Percentiles rank a stretch among this genome's conserved stretches.
Conservation (phyloP, 2,329 filamentous ascomycete genomes). For the Verticillium klebahnii region DNA sequence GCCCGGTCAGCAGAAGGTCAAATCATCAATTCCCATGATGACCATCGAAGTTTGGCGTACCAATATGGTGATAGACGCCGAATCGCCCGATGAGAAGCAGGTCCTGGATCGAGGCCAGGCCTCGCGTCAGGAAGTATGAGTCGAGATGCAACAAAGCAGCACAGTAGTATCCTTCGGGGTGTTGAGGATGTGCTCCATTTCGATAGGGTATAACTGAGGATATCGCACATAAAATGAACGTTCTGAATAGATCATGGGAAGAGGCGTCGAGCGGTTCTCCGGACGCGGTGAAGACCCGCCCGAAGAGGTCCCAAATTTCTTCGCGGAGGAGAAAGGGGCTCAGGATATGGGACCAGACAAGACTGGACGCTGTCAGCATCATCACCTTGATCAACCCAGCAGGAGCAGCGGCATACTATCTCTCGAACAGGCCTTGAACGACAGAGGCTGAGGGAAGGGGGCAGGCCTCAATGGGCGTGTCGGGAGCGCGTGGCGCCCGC, state of each 20-base stretch:
- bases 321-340: constrained; percentile 21
- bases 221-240: constrained; percentile 32
- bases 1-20: neutral
- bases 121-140: constrained; percentile 22
- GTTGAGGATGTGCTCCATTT: constrained; percentile 21
- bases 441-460: constrained; percentile 6
- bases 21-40: neutral
- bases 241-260: constrained; percentile 25
- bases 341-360: constrained; percentile 17
- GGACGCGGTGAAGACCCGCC: constrained; percentile 12
- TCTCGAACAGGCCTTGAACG: constrained; percentile 10
- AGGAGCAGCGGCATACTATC: constrained; percentile 6
- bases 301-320: constrained; percentile 15
- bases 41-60: constrained; percentile 9
- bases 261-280: neutral
- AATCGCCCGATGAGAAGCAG: constrained; percentile 33
- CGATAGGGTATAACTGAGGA: constrained; percentile 28
- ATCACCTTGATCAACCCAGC: neutral
- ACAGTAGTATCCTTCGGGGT: constrained; percentile 35
- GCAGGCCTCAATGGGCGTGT: constrained; percentile 2
- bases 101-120: constrained; percentile 31
- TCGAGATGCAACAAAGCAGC: constrained; percentile 28
- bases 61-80: constrained; percentile 37
- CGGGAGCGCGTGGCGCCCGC: constrained; percentile 3
- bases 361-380: constrained; percentile 3